phyloP scores from a whole-genome alignment of 1,284 basidiomycete genomes.

The Austroboletus niveus region DNA sequence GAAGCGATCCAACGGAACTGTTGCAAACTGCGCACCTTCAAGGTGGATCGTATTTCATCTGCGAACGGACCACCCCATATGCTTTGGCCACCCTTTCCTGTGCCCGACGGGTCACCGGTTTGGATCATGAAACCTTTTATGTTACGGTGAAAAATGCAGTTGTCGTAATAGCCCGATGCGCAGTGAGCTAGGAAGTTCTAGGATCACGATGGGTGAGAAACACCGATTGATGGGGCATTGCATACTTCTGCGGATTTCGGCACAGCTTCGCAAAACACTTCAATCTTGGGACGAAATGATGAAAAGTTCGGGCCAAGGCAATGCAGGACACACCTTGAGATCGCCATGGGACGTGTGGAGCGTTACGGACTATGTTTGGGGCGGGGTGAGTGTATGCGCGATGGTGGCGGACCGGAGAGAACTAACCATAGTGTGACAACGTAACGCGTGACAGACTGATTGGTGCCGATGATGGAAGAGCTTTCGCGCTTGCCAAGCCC shows the following conservation, averaged over 20 bases:
- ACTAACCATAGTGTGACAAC: constrained; percentile 33
- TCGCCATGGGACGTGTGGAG: constrained; percentile 94
- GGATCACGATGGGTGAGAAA: constrained; percentile 4
- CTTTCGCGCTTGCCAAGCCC: neutral
- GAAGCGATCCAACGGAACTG: neutral
- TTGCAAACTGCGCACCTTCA: constrained; percentile 62
- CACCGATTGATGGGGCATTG: constrained; percentile 11
- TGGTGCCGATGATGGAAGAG: neutral
- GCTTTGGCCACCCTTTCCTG: constrained; percentile 81
- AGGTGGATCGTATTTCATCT: constrained; percentile 88
- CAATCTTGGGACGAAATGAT: constrained; percentile 58
- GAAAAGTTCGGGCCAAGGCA: neutral
- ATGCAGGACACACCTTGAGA: constrained; percentile 68
- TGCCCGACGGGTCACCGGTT: constrained; percentile 83
- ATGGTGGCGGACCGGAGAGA: constrained; percentile 18
- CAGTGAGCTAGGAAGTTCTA: constrained; percentile 95
- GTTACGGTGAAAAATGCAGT: constrained; percentile 88
- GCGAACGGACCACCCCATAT: constrained; percentile 86
- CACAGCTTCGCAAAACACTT: constrained; percentile 95
- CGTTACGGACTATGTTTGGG: constrained; percentile 76
- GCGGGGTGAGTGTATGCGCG: constrained; percentile 14
- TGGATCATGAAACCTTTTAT: constrained; percentile 97
- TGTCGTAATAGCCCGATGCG: constrained; percentile 87
- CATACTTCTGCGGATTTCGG: constrained; percentile 90
- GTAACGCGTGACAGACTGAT: constrained; percentile 26